Base-by-base conservation (phyloP, 1,284 basidiomycete species). In the Pyrrhoderma lamaoense region DNA sequence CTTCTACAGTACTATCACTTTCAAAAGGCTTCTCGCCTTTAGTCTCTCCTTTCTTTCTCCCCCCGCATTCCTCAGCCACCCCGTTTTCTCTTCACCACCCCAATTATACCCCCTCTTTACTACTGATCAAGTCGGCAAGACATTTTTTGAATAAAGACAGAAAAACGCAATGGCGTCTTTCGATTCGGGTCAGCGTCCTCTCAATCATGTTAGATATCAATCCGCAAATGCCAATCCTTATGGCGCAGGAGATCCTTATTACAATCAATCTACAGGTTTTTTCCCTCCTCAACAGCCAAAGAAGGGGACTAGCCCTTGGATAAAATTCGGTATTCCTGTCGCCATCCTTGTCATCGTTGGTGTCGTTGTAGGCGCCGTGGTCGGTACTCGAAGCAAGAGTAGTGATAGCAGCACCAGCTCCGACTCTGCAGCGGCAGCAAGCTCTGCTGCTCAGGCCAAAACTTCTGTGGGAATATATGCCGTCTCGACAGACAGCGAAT, bases 291-390 rank as follows among this genome's bases (percentile, higher is more conserved):
- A 53, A 35, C 35, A 47, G 38, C 53, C 45, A 37, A 47, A 73
- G 68, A 71, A 69, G 53, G 59, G 64, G 23, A 56, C 62, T 21
- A 74, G 69, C 68, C 76, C 74, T 40, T 85, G 80, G 82, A 62
- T 85, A 57, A 83, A 80, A 65, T 70, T 83, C 58, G 83, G 81
- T 60, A 58, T 85, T 35, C 83, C 83, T 34, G 66, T 87, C 50
- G 63, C 76, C 45, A 66, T 90, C 56, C 61, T 81, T 52, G 73
- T 90, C 59, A 82, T 92, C 60, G 66, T 82, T 56, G 89, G 71
- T 50, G 89, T 82, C 45, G 86, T 93, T 22, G 69, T 93, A 46
- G 91, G 87, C 50, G 86, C 82, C 62, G 78, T 92, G 31, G 61
- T 93, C 36, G 89, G 87, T 18, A 71, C 71, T 39, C 74, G 79